Conservation (phyloP, 495 filamentous ascomycete species). For the Podospora pseudocomata region DNA sequence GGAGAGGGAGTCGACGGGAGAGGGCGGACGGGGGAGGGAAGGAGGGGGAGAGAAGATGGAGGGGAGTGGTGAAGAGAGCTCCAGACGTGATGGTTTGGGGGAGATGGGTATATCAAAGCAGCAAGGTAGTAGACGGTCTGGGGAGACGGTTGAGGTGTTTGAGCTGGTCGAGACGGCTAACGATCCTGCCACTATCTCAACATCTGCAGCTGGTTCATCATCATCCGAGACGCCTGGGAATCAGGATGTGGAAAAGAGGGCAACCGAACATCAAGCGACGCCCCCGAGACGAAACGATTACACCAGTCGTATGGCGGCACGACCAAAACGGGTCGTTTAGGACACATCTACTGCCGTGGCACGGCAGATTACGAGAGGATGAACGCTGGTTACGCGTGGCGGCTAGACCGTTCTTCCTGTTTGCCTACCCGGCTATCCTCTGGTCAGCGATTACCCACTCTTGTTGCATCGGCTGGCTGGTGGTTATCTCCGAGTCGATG, state of each 20-base stretch:
- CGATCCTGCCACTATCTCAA: background rate
- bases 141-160: background rate
- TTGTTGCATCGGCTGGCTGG: constrained; percentile 90
- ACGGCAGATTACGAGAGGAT: constrained; percentile 72
- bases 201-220: constrained; percentile 19
- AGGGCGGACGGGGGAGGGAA: no score
- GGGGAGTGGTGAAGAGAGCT: no score
- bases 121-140: background rate
- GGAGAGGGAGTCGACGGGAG: no score
- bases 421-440: constrained; percentile 81
- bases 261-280: constrained; percentile 2
- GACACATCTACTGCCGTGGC: constrained; percentile 67
- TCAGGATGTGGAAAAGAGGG: background rate
- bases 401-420: constrained; percentile 77
- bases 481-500: constrained; percentile 84
- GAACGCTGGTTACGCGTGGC: constrained; percentile 68
- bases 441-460: constrained; percentile 88
- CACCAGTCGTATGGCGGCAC: constrained; percentile 54
- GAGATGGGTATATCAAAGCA: background rate
- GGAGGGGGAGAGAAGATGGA: no score
- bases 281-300: constrained; percentile 44
- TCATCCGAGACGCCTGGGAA: constrained; percentile 20
- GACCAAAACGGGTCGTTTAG: constrained; percentile 61
- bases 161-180: background rate
- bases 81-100: no score